These are phyloP conservation scores for Phytopythium delawarense DNA, from an alignment of 352 stramenopile genomes.

Conservation along the genomic window DNA sequence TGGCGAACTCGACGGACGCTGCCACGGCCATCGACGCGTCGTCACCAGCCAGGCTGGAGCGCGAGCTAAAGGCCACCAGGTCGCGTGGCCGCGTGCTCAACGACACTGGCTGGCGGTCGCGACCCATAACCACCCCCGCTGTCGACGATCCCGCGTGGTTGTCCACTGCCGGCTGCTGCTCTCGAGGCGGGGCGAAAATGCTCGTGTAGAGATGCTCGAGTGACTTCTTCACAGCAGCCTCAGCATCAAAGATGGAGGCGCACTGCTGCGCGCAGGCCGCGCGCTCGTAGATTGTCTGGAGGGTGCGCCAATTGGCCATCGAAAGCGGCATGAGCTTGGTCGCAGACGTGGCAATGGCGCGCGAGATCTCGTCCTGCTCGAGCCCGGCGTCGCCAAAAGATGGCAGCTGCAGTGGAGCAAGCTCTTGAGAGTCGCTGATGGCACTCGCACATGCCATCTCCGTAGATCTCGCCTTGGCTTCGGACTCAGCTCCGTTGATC, in stretches of 20 bases:
- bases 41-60: slow-evolving; percentile 26
- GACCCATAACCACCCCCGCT: background rate
- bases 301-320: slow-evolving; percentile 64
- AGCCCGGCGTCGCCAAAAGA: slow-evolving; percentile 44
- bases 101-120: slow-evolving; percentile 18
- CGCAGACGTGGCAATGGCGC: slow-evolving; percentile 41
- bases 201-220: slow-evolving; percentile 61
- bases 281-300: slow-evolving; percentile 58
- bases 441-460: background rate
- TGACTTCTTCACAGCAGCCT: slow-evolving; percentile 30
- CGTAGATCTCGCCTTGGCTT: background rate
- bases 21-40: slow-evolving; percentile 33
- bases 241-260: slow-evolving; percentile 39
- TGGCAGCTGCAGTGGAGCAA: slow-evolving; percentile 10
- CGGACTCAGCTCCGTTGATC: background rate
- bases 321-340: slow-evolving; percentile 55
- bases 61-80: slow-evolving; percentile 48
- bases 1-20: slow-evolving; percentile 65
- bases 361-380: slow-evolving; percentile 78
- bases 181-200: slow-evolving; percentile 31
- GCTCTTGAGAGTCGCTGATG: background rate
- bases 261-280: slow-evolving; percentile 49
- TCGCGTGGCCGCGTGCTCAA: slow-evolving; percentile 41
- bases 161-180: background rate
- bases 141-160: background rate